Conservation (phyloP, 148 eudicot genomes). For the Rhododendron ovatum region DNA sequence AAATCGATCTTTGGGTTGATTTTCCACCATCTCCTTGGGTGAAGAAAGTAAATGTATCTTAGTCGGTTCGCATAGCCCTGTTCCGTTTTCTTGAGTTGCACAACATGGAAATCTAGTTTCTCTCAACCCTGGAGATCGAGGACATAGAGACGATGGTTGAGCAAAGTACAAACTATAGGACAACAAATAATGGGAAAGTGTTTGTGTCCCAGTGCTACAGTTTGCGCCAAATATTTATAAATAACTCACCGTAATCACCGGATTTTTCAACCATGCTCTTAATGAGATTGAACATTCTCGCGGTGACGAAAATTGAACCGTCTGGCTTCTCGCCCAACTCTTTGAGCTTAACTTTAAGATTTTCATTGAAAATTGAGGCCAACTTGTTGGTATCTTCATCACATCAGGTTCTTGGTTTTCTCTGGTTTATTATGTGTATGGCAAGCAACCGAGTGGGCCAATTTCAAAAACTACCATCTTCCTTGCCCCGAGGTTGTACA, state of each 20-base stretch:
- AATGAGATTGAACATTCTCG: neutral
- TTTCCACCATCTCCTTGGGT: too few species aligned
- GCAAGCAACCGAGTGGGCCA: constrained; percentile 9
- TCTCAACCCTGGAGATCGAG: too few species aligned
- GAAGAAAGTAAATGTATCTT: too few species aligned
- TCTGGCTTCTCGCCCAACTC: neutral
- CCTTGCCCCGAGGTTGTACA: neutral
- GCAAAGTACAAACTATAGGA: too few species aligned
- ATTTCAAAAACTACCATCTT: constrained; percentile 2
- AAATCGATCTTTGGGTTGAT: too few species aligned
- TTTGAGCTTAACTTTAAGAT: neutral
- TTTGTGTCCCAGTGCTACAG: too few species aligned
- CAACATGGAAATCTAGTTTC: too few species aligned
- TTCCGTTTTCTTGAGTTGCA: too few species aligned
- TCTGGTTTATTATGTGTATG: neutral
- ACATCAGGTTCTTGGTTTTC: constrained; percentile 1
- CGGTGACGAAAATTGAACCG: neutral
- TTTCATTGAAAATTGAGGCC: neutral
- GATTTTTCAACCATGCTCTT: neutral
- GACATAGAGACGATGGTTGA: too few species aligned
- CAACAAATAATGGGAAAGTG: too few species aligned
- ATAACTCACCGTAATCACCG: neutral
- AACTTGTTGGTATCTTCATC: neutral
- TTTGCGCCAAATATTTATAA: too few species aligned
- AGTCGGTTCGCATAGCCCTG: too few species aligned